Evolutionary conservation across 2,329 filamentous ascomycete species (phyloP), one percentile per base, ranked within the genome.

Genomic region (Phaeosphaeria sp.): DNA sequence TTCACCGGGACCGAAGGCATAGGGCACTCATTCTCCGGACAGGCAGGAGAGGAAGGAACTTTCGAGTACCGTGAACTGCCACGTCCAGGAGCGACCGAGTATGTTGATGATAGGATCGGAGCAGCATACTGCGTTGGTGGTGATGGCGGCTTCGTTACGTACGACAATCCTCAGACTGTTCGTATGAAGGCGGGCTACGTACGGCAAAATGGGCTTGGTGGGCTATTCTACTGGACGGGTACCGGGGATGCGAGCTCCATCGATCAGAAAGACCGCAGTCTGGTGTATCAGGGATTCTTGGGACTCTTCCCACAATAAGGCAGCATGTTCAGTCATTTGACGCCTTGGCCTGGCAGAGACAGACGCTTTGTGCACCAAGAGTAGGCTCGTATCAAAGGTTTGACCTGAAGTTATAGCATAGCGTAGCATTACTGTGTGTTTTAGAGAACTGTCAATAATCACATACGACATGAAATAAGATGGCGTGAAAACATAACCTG

Each of bases 191-290:
- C 89, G 1, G 80, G 82, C 6, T 94, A 89, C 73, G 91, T 88
- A 74, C 89, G 87, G 68, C 85, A 90, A 67, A 88, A 89, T 66
- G 84, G 85, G 25, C 80, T 95, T 18, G 91, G 88, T 25, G 91
- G 91, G 0, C 77, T 95, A 9, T 94, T 93, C 74, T 95, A 93
- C 76, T 93, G 90, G 89, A 88, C 89, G 52, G 90, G 88, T n/a
- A 89, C 89, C 15, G 87, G 85, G 2, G 91, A 95, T 78, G 84
- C 85, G 7, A 73, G 78, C 42, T 72, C 69, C 15, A 67, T 74
- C 46, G 84, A 66, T 6, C 65, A 75, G n/a, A 75, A 77, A 54
- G 71, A 76, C 42, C 78, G 83, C 63, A 90, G 87, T 69, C 69
- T 90, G 59, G 84, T 90, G 22, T 82, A 82, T 52, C 84, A 86